A percentile compares a stretch with the other conserved stretches of the same genome.
Evolutionary conservation across 1,284 basidiomycete species (phyloP).

Genomic region (Thelephora terrestris): DNA sequence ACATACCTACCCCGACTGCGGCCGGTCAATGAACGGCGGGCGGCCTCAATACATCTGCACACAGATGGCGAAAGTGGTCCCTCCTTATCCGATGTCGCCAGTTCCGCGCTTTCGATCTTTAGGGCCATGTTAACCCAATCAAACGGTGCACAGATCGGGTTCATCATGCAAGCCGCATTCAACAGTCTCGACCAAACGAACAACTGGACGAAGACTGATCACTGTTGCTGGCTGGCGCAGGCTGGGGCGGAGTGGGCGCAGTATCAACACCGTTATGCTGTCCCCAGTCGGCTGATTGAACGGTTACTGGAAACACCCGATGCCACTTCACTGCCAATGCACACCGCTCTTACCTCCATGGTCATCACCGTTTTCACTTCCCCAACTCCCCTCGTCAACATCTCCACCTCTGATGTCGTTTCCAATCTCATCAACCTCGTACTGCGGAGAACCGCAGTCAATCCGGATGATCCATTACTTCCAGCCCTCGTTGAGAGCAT

Average conservation of each 20-base stretch:
- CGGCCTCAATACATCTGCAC: slow-evolving; percentile 81
- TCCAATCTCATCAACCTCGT: slow-evolving; percentile 69
- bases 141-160: slow-evolving; percentile 66
- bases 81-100: slow-evolving; percentile 61
- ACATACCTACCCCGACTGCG: slow-evolving; percentile 60
- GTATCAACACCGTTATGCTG: slow-evolving; percentile 86
- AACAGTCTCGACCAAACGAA: slow-evolving; percentile 52
- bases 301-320: slow-evolving; percentile 66
- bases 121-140: slow-evolving; percentile 71
- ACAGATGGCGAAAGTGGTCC: slow-evolving; percentile 85
- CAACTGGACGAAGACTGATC: slow-evolving; percentile 66
- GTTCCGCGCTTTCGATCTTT: slow-evolving; percentile 43
- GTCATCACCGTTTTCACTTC: slow-evolving; percentile 79
- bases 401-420: slow-evolving; percentile 86
- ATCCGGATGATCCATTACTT: slow-evolving; percentile 60
- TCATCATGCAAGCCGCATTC: slow-evolving; percentile 63
- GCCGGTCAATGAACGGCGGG: slow-evolving; percentile 68
- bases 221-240: slow-evolving; percentile 78
- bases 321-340: slow-evolving; percentile 38
- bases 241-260: slow-evolving; percentile 77
- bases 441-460: slow-evolving; percentile 58
- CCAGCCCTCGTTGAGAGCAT: slow-evolving; percentile 72
- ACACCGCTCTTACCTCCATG: slow-evolving; percentile 72
- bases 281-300: slow-evolving; percentile 82
- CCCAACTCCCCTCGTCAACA: slow-evolving; percentile 75